Evolutionary conservation across 176 grass and related monocot species (phyloP), one percentile per base, ranked within the genome.

Genomic region (Phyllostachys edulis): DNA sequence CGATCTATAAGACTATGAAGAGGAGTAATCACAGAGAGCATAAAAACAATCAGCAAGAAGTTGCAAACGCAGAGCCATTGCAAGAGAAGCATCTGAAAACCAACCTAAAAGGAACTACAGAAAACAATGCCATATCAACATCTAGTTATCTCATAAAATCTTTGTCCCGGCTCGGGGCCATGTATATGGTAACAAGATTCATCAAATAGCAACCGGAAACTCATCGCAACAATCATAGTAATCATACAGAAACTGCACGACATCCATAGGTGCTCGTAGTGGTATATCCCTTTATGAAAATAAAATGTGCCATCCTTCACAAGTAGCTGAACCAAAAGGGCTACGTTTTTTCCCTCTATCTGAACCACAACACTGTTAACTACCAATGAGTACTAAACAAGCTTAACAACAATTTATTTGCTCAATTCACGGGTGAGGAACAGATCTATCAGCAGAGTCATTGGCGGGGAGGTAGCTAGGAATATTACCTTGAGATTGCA

Each of bases 401-500:
- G 4, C 2, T 24, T 69, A 44, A 20, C 0, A 15, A 21, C 7
- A 18, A 14, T 23, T 32, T 7, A 82, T n/a, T n/a, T n/a, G n/a
- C n/a, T n/a, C n/a, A n/a, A n/a, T n/a, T n/a, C n/a, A n/a, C n/a
- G n/a, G n/a, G n/a, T n/a, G n/a, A n/a, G n/a, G n/a, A n/a, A n/a
- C n/a, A n/a, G n/a, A n/a, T n/a, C n/a, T n/a, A n/a, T 64, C 6
- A 63, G 17, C 45, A 26, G 63, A 41, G 6, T 13, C 32, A 20
- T 63, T 63, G 1, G 41, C 21, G 6, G 24, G 6, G n/a, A 73
- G 41, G 63, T 49, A 21, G 45, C 45, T 2, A 52, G 20, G 12
- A 6, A 23, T 2, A 82, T 26, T 85, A 94, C 89, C 83, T 90
- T 85, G 63, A 85, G 23, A 54, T 24, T 82, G n/a, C 82, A 70